Percentiles rank a stretch among this genome's conserved stretches.
Conservation (phyloP, 306 rosid genomes). For the Argentina anserina region DNA sequence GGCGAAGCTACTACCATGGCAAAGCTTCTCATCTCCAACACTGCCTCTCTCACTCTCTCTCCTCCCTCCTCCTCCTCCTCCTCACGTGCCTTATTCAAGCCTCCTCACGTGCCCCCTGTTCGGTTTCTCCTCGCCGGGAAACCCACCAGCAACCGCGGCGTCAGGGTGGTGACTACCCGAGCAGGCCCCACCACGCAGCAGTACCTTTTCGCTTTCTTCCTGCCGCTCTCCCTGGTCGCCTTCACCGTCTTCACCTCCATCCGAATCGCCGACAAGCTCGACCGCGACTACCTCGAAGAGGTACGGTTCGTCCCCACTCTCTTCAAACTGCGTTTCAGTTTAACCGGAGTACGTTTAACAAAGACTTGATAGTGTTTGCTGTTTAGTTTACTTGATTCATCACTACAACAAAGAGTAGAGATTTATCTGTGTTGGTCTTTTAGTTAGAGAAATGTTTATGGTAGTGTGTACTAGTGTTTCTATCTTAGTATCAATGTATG, state of each 20-base stretch:
- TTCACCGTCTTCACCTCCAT: constrained; percentile 56
- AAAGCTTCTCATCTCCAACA: constrained; percentile 34
- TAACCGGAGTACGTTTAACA: neutral
- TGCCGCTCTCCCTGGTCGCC: constrained; percentile 65
- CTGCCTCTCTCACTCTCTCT: constrained; percentile 21
- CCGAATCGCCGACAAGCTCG: constrained; percentile 60
- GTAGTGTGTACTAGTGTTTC: neutral
- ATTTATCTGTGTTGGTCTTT: too few relatives aligned
- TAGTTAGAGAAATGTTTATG: too few relatives aligned
- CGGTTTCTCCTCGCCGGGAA: constrained; percentile 4
- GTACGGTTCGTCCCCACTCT: constrained; percentile 27
- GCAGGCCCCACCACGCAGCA: constrained; percentile 59
- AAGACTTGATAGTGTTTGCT: neutral
- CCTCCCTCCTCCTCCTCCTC: constrained; percentile 7
- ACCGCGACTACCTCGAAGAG: constrained; percentile 66
- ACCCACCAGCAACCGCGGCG: constrained; percentile 18
- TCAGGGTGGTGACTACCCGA: constrained; percentile 37
- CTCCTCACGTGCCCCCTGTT: constrained; percentile 20
- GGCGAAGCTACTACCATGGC: constrained; percentile 41
- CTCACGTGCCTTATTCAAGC: constrained; percentile 20
- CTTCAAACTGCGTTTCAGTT: neutral
- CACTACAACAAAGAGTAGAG: too few relatives aligned
- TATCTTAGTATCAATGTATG: neutral
- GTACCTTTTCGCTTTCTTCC: constrained; percentile 53
- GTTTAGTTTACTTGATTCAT: too few relatives aligned